Evolutionary conservation across 371 early-diverging fungal genomes (phyloP).

Genomic region (Apophysomyces elegans): DNA sequence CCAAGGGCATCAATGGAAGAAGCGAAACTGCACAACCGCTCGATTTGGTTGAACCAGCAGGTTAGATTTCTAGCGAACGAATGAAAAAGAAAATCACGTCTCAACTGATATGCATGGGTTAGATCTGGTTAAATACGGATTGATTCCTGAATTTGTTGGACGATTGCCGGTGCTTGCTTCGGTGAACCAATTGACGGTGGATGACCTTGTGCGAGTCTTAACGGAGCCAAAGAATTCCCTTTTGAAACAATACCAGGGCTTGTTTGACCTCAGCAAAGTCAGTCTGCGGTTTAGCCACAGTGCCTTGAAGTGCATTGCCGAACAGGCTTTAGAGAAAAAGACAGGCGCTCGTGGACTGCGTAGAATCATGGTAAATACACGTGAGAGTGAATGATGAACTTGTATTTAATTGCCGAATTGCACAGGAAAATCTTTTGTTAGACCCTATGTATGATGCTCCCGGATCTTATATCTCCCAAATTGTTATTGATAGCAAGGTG

Average conservation of each 20-base stretch:
- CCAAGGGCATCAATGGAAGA: slow-evolving; percentile 7
- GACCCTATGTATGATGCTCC: slow-evolving; percentile 88
- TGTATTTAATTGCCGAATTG: background rate
- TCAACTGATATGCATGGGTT: background rate
- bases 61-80: slow-evolving; percentile 20
- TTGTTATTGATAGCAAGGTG: slow-evolving; percentile 73
- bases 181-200: slow-evolving; percentile 70
- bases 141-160: slow-evolving; percentile 93
- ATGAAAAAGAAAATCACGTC: background rate
- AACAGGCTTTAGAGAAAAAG: slow-evolving; percentile 78
- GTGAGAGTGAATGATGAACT: background rate
- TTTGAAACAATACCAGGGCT: slow-evolving; percentile 79
- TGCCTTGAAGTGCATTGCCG: slow-evolving; percentile 74
- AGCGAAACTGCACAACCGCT: slow-evolving; percentile 26
- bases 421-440: slow-evolving; percentile 69
- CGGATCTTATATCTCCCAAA: slow-evolving; percentile 69
- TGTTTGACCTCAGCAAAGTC: slow-evolving; percentile 70
- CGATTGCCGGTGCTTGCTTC: slow-evolving; percentile 88
- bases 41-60: slow-evolving; percentile 73
- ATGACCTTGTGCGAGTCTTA: slow-evolving; percentile 78
- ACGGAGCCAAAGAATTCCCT: slow-evolving; percentile 88
- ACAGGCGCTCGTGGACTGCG: slow-evolving; percentile 92
- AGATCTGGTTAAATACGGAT: slow-evolving; percentile 86
- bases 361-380: slow-evolving; percentile 70
- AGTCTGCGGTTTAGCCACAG: slow-evolving; percentile 73